These are phyloP conservation scores for Nectriaceae sp. DNA, from an alignment of 2,329 filamentous ascomycete genomes.

Conservation along the genomic window DNA sequence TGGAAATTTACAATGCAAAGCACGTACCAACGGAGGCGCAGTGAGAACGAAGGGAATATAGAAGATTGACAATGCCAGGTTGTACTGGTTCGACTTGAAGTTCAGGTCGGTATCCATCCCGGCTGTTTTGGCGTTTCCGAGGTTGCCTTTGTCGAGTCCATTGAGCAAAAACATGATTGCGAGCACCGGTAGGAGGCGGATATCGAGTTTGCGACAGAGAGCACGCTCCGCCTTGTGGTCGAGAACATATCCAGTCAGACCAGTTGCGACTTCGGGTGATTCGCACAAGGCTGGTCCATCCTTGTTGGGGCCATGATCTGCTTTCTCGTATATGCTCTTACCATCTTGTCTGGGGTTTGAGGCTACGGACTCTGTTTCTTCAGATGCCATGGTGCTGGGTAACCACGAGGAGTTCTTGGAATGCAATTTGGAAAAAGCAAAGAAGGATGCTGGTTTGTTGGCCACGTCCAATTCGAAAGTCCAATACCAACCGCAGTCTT, in stretches of 20 bases:
- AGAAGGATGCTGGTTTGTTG: background rate
- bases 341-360: background rate
- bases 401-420: background rate
- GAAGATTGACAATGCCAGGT: constrained; percentile 71
- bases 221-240: constrained; percentile 49
- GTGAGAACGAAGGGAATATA: constrained; percentile 75
- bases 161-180: constrained; percentile 58
- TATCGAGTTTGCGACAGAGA: constrained; percentile 56
- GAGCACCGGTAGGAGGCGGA: constrained; percentile 54
- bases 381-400: background rate
- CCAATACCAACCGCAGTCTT: background rate
- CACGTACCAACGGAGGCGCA: constrained; percentile 50
- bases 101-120: constrained; percentile 46
- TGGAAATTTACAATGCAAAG: background rate
- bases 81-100: constrained; percentile 67
- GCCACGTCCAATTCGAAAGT: background rate
- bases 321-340: background rate
- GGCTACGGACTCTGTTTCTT: background rate
- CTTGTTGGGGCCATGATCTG: background rate
- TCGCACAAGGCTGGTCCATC: background rate
- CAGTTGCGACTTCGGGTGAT: background rate
- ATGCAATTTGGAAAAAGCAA: background rate
- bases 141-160: constrained; percentile 45
- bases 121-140: constrained; percentile 58
- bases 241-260: constrained; percentile 11